Base-by-base conservation (phyloP, 257 asterid genomes). In the Solanum bulbocastanum region DNA sequence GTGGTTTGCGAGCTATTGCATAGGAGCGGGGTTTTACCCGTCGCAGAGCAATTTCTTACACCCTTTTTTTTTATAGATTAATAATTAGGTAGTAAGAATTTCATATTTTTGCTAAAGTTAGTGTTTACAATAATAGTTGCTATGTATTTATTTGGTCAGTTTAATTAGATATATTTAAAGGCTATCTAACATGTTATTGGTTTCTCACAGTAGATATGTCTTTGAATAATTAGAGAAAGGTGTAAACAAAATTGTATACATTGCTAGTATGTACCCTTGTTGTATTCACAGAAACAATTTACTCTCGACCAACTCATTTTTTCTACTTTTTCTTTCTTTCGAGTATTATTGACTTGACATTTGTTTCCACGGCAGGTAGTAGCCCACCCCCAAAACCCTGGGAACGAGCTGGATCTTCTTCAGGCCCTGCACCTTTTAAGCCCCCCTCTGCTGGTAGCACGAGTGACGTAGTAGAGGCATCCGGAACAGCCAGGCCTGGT, bases 401-500 rank as follows among this genome's bases (percentile, higher is more conserved):
- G 99, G 99, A 97, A 90, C 92, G 94, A 89, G 93, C 98, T 37
- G 98, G 98, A 22, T 88, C 98, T 8, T 68, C 96, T 25, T 96
- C 99, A 23, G 98, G 98, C 25, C 93, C 96, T 22, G 95, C 92
- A n/a, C 98, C 98, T 2, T 96, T 97, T 88, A 96, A 90, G 90
- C 98, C 99, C 9, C 83, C 98, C 8, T 95, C 98, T 82, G 87
- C 96, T 42, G 99, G 98, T 39, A 95, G 91, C 89, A 97, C 99
- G 37, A 96, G 98, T 88, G 97, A 95, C 60, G 92, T 93, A 74
- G 99, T 97, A 25, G 99, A 95, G 93, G 95, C 98, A 69, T 95
- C 99, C 37, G 98, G 99, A 87, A 96, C 96, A 18, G 98, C 98
- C 56, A 95, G 92, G 83, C 98, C 98, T 30, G 99, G 98, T 86